phyloP scores from a whole-genome alignment of 2,329 filamentous ascomycete genomes.

The Colletotrichum melonis region DNA sequence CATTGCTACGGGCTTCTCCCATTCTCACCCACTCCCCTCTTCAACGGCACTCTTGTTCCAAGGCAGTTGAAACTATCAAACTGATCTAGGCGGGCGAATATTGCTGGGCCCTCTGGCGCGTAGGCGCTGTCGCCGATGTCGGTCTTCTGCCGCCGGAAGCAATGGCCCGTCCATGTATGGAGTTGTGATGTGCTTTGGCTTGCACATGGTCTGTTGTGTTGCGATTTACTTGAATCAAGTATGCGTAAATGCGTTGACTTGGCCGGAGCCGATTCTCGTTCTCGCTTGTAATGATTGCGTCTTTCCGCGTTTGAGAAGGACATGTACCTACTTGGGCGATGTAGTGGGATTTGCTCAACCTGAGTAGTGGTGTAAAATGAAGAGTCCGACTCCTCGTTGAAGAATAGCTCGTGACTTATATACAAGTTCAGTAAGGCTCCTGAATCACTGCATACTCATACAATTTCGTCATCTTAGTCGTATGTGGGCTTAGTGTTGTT shows the following conservation, averaged over 20 bases:
- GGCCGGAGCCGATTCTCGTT: neutral
- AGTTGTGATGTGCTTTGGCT: neutral
- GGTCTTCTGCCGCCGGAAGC: neutral
- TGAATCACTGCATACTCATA: neutral
- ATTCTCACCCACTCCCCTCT: neutral
- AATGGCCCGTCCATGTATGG: neutral
- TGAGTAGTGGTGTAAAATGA: neutral
- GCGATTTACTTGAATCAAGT: neutral
- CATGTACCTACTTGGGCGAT: neutral
- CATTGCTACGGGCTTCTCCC: neutral
- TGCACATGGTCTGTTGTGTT: neutral
- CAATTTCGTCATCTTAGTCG: neutral
- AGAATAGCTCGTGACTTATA: neutral
- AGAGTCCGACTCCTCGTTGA: too few relatives aligned
- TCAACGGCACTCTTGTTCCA: neutral
- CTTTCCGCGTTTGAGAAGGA: neutral
- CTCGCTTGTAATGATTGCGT: neutral
- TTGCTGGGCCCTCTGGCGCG: neutral
- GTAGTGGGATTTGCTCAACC: neutral
- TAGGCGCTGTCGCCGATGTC: neutral
- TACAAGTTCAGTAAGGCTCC: neutral
- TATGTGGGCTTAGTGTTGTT: neutral
- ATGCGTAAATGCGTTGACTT: neutral
- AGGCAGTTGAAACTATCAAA: neutral
- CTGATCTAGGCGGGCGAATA: neutral